Evolutionary conservation across 1,284 basidiomycete genomes (phyloP), one percentile per base, ranked within the genome.

Genomic region (Naganishia sp.): DNA sequence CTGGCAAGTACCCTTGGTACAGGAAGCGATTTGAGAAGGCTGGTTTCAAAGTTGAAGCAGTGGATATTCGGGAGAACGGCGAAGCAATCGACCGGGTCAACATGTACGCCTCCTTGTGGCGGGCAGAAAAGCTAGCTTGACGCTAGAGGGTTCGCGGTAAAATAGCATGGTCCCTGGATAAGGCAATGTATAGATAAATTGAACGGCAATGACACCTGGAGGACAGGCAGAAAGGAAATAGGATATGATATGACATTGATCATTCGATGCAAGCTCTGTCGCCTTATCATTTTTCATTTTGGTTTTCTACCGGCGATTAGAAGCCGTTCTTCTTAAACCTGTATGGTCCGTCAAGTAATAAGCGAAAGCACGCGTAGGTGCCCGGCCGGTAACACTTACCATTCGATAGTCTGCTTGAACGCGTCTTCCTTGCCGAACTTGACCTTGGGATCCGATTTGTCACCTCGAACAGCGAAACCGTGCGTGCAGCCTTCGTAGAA

Each of bases 1-100:
- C 89, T 0, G 87, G 84, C 0, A 85, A 85, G 75, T 78, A 82
- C 60, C 90, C 89, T 6, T 92, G 90, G 90, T 91, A 91, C 77
- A 83, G 83, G 66, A 82, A 86, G 71, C 80, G 86, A 79, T 86
- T 86, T 71, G 77, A 79, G 64, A 73, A 73, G 10, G 74, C 81
- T 18, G 85, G 85, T 0, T 86, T 86, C 75, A 72, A 76, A 31
- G 81, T 85, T 52, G 72, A 79, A 55, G 78, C 81, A 10, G 77
- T 85, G 31, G 79, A 79, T 60, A 78, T 84, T 65, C 78, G 84
- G 54, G 76, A 82, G 66, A 78, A 81, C 53, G 82, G 82, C 48
- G 77, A 77, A 45, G 83, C 84, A 0, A 83, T 88, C 59, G 86
- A 88, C 74, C 79, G 84, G 64, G 87, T 88, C 64, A 88, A 88